These are phyloP conservation scores for Medicago lupulina DNA, from an alignment of 306 rosid species.

Conservation along the genomic window DNA sequence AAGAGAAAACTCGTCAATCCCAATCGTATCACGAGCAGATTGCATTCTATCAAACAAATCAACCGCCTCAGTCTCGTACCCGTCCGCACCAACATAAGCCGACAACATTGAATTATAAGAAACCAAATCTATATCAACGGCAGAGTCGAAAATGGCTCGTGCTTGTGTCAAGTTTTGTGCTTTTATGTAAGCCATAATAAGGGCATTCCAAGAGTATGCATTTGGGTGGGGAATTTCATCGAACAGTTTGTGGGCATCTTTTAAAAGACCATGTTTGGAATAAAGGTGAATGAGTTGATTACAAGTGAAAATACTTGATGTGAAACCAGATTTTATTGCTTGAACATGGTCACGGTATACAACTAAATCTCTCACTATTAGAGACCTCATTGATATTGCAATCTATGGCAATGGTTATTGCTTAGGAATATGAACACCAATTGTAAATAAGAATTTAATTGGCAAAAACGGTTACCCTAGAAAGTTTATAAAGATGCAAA, in stretches of 20 bases:
- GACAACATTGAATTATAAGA: slow-evolving; percentile 75
- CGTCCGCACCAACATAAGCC: slow-evolving; percentile 58
- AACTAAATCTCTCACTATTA: slow-evolving; percentile 53
- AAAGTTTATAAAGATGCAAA: too few species aligned
- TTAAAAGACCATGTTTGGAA: slow-evolving; percentile 48
- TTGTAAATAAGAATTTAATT: too few species aligned
- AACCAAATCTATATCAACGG: slow-evolving; percentile 65
- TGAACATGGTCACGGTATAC: slow-evolving; percentile 57
- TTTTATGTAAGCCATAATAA: slow-evolving; percentile 63
- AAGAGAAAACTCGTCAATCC: slow-evolving; percentile 68
- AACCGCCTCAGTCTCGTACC: slow-evolving; percentile 58
- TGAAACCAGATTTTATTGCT: slow-evolving; percentile 60
- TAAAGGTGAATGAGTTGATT: slow-evolving; percentile 68
- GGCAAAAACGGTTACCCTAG: too few species aligned
- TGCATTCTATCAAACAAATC: slow-evolving; percentile 66
- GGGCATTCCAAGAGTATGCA: slow-evolving; percentile 78
- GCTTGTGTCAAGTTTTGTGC: slow-evolving; percentile 65
- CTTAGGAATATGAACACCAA: neutral
- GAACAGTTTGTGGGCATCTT: slow-evolving; percentile 66
- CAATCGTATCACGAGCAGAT: slow-evolving; percentile 41
- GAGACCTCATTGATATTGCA: slow-evolving; percentile 53
- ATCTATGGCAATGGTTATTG: neutral
- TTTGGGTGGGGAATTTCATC: slow-evolving; percentile 75
- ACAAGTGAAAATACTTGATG: slow-evolving; percentile 53
- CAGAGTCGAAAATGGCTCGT: slow-evolving; percentile 54